Conservation (phyloP, 176 grass and related monocot genomes). For the Eleusine indica region DNA sequence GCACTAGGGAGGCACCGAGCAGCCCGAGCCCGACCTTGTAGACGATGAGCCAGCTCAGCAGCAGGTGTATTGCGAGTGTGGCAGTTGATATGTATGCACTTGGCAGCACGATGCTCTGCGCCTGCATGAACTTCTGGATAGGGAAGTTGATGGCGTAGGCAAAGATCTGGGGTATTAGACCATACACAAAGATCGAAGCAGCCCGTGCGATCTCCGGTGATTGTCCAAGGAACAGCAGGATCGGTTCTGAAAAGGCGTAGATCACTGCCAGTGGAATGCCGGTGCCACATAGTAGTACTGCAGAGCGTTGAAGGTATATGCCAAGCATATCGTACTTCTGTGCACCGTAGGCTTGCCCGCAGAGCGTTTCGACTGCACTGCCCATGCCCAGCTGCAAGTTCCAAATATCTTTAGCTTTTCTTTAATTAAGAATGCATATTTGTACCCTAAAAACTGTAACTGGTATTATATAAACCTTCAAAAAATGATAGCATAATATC, state of each 20-base stretch:
- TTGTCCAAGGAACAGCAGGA: slow-evolving; percentile 65
- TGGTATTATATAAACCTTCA: not conserved
- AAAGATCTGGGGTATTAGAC: slow-evolving; percentile 93
- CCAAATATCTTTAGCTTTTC: not conserved
- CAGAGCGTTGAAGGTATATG: slow-evolving; percentile 77
- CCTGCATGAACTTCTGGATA: slow-evolving; percentile 87
- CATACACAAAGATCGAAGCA: slow-evolving; percentile 65
- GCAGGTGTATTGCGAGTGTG: slow-evolving; percentile 44
- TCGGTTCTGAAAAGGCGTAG: slow-evolving; percentile 19
- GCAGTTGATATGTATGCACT: slow-evolving; percentile 72
- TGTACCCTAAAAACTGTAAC: not conserved
- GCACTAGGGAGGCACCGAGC: slow-evolving; percentile 60
- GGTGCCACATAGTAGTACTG: slow-evolving; percentile 47
- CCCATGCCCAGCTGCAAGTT: slow-evolving; percentile 79
- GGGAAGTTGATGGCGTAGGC: slow-evolving; percentile 84
- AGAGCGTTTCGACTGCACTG: slow-evolving; percentile 85
- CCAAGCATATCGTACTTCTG: slow-evolving; percentile 86
- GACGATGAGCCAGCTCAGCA: slow-evolving; percentile 49
- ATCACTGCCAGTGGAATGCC: not conserved
- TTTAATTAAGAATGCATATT: not conserved
- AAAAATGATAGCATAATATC: not conserved
- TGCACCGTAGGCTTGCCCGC: slow-evolving; percentile 84
- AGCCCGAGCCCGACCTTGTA: slow-evolving; percentile 52
- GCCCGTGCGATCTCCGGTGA: slow-evolving; percentile 67
- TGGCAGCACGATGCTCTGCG: slow-evolving; percentile 85